Base-by-base conservation (phyloP, 129 eudicot species). In the Artemisia argyi region DNA sequence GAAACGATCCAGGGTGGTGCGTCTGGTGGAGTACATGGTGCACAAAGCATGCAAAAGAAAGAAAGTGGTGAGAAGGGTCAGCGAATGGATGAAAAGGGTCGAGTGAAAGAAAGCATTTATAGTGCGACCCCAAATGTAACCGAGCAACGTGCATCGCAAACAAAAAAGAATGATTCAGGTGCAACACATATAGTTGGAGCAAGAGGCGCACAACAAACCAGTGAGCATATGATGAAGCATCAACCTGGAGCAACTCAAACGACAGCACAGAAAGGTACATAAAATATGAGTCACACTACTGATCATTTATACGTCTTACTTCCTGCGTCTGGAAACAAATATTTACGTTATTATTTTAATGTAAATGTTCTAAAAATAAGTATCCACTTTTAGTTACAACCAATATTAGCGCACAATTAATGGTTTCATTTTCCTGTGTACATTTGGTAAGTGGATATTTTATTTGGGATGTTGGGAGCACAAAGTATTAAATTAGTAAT, bases 11-110 rank as follows among this genome's bases (percentile, higher is more conserved):
- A 72, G 4, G 49, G 35, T n/a, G 44, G 15, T 7, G 57, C 56
- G 15, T 3, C 19, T 13, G 24, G 49, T 7, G 63, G 68, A 3
- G 64, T 28, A 19, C 52, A n/a, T 7, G 53, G 69, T 65, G 19
- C 48, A 26, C 73, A 69, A n/a, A 4, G 61, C 61, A 42, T 16
- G 65, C 35, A 42, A 26, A 46, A 46, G 11, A 19, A 65, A 19
- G 59, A n/a, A 47, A 54, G 65, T 7, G 35, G 26, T 24, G 76
- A 71, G 14, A 81, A 22, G 18, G 78, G 67, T 13, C 76, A 72
- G 13, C 74, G 61, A 19, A 65, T 39, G 46, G 46, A 39, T 39
- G 55, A 32, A 49, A 22, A 26, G 52, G 59, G 46, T 66, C 39
- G 11, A n/a, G 9, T 32, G 6, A 60, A 12, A 24, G 16, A 60